Evolutionary conservation across 2,329 filamentous ascomycete genomes (phyloP), one percentile per base, ranked within the genome.

Genomic region (Sphaerulina populicola): DNA sequence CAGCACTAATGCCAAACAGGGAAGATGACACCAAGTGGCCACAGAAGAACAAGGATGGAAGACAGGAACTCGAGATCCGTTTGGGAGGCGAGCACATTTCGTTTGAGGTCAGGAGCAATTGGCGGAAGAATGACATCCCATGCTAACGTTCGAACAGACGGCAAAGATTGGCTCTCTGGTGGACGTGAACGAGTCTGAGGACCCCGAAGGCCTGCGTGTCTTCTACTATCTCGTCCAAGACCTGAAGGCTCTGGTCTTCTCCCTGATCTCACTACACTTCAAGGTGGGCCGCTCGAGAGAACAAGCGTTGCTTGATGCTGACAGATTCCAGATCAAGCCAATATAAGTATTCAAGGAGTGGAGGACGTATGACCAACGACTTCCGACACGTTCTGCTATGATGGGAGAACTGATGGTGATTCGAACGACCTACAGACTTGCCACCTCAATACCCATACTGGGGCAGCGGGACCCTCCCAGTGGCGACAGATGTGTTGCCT

Each of bases 191-290:
- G 93, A 97, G 67, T 96, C 90, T 2, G 85, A 88, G 46, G 93
- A 98, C 66, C 93, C 93, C 1, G 93, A 98, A 71, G 93, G 93
- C 29, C 79, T 98, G 10, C 82, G 93, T 44, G 93, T 98, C 2
- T 98, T 98, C 71, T 98, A 98, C 75, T 98, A 98, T 67, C 82
- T 98, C 6, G 91, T 97, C 4, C 93, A 98, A 67, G 93, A 98
- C 67, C 74, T 98, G 23, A 98, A 97, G 73, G 93, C 93, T 0
- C 76, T 98, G 35, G 88, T 98, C 2, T 98, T 98, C 70, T 96
- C 91, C 48, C 72, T 98, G 59, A 98, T 97, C 63, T 88, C 88
- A 2, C 77, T 98, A 57, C 93, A 98, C 73, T 98, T 98, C 77
- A 98, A 98, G 84, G 81, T 82, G 23, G 23, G 23, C 23, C 23